phyloP scores from a whole-genome alignment of 2,329 filamentous ascomycete species.

The Fusarium gaditjirri region DNA sequence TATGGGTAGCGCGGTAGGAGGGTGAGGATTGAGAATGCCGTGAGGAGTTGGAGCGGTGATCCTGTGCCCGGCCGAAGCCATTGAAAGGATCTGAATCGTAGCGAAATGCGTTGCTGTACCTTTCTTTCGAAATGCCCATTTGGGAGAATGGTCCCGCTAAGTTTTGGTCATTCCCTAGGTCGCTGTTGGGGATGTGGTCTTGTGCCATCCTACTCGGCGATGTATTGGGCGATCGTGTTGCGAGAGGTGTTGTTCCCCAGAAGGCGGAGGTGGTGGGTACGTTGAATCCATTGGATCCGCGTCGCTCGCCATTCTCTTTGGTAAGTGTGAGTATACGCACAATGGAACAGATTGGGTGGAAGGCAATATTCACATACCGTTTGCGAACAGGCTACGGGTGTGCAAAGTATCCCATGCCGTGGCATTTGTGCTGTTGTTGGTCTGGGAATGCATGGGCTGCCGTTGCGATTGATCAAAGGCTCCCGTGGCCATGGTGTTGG shows the following conservation, averaged over 20 bases:
- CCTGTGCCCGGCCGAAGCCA: constrained; percentile 57
- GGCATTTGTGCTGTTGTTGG: not conserved
- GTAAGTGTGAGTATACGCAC: constrained; percentile 25
- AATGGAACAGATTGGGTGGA: not conserved
- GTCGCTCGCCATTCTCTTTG: constrained; percentile 51
- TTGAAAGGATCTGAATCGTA: constrained; percentile 38
- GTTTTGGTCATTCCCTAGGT: constrained; percentile 56
- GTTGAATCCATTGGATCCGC: constrained; percentile 76
- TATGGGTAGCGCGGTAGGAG: constrained; percentile 47
- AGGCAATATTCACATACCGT: constrained; percentile 55
- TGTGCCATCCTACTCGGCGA: constrained; percentile 69
- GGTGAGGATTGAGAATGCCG: constrained; percentile 57
- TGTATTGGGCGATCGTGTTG: constrained; percentile 59
- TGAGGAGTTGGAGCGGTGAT: constrained; percentile 66
- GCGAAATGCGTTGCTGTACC: constrained; percentile 41
- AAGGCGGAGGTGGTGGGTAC: constrained; percentile 70
- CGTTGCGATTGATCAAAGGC: constrained; percentile 47
- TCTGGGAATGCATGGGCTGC: constrained; percentile 49
- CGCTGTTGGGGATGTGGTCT: constrained; percentile 57
- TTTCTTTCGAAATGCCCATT: constrained; percentile 36
- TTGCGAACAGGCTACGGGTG: constrained; percentile 52
- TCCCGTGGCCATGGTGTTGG: constrained; percentile 50
- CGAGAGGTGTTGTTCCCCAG: constrained; percentile 67
- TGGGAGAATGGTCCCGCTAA: constrained; percentile 50
- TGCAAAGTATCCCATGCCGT: not conserved